Evolutionary conservation across 1,139 yeast species (phyloP).

Genomic region (Torulaspora pretoriensis): DNA sequence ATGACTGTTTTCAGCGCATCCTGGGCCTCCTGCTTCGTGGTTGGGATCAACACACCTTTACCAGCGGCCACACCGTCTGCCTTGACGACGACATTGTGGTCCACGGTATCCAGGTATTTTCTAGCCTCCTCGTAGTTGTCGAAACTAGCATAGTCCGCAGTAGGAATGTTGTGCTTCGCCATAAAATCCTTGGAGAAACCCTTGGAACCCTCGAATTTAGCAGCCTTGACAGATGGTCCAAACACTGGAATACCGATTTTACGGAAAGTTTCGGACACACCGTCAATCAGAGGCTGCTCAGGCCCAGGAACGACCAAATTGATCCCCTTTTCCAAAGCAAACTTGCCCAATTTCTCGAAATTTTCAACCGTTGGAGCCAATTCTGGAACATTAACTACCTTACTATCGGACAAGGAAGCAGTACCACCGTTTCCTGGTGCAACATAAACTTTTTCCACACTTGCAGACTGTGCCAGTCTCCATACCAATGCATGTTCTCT

Average conservation of each 20-base stretch:
- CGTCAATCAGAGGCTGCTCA: slow-evolving; percentile 98
- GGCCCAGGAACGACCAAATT: slow-evolving; percentile 94
- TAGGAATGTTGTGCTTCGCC: slow-evolving; percentile 88
- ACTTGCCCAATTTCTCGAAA: slow-evolving; percentile 55
- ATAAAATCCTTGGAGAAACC: slow-evolving; percentile 91
- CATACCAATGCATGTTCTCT: slow-evolving; percentile 97
- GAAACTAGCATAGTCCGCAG: slow-evolving; percentile 85
- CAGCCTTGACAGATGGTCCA: slow-evolving; percentile 90
- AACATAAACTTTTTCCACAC: slow-evolving; percentile 70
- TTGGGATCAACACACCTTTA: slow-evolving; percentile 94
- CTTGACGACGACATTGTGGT: slow-evolving; percentile 83
- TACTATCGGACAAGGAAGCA: slow-evolving; percentile 43
- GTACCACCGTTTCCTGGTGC: slow-evolving; percentile 99
- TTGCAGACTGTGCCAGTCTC: slow-evolving; percentile 77
- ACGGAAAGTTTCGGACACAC: slow-evolving; percentile 65
- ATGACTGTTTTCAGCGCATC: slow-evolving; percentile 82
- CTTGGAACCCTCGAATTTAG: slow-evolving; percentile 95
- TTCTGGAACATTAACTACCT: slow-evolving; percentile 61
- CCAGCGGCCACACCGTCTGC: slow-evolving; percentile 99
- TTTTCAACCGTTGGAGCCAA: slow-evolving; percentile 59
- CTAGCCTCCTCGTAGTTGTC: slow-evolving; percentile 70
- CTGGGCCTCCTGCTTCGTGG: slow-evolving; percentile 75
- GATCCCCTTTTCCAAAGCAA: slow-evolving; percentile 66
- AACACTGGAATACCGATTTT: slow-evolving; percentile 89
- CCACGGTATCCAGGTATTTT: slow-evolving; percentile 58